Conservation (phyloP, 768 basidiomycete species). For the Pulveroboletus frians region DNA sequence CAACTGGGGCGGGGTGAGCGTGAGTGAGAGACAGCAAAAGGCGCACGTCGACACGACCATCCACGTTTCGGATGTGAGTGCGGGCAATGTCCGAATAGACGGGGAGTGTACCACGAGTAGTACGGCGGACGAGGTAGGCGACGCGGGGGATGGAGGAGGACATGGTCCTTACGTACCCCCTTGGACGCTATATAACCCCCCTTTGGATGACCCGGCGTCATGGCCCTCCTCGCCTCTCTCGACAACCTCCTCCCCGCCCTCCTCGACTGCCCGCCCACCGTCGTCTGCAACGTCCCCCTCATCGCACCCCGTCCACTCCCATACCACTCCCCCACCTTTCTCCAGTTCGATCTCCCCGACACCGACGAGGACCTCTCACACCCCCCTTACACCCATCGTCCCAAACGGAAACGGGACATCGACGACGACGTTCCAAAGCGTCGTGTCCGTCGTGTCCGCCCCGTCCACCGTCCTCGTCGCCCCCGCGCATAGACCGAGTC, state of each 20-base stretch:
- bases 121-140: conserved; percentile 61
- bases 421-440: conserved; percentile 22
- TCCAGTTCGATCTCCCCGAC: conserved; percentile 64
- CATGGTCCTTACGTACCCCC: conserved; percentile 4
- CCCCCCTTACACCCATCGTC: conserved; percentile 57
- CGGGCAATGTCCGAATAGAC: conserved; percentile 66
- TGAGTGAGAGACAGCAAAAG: background rate
- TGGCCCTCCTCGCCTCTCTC: conserved; percentile 19
- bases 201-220: no score
- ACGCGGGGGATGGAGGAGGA: conserved; percentile 5
- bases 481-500: conserved; percentile 11
- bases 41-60: conserved; percentile 57
- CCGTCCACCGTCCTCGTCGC: conserved; percentile 6
- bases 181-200: conserved; percentile 4
- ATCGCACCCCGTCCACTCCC: conserved; percentile 65
- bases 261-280: conserved; percentile 17
- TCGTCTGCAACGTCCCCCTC: conserved; percentile 64
- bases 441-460: no score
- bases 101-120: conserved; percentile 60
- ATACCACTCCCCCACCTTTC: conserved; percentile 63
- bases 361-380: conserved; percentile 65
- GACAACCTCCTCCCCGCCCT: conserved; percentile 13
- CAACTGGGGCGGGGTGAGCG: conserved; percentile 34
- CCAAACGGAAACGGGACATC: conserved; percentile 50
- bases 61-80: conserved; percentile 63